These are phyloP conservation scores for Ascosphaera apis DNA, from an alignment of 2,329 filamentous ascomycete species.

Conservation along the genomic window DNA sequence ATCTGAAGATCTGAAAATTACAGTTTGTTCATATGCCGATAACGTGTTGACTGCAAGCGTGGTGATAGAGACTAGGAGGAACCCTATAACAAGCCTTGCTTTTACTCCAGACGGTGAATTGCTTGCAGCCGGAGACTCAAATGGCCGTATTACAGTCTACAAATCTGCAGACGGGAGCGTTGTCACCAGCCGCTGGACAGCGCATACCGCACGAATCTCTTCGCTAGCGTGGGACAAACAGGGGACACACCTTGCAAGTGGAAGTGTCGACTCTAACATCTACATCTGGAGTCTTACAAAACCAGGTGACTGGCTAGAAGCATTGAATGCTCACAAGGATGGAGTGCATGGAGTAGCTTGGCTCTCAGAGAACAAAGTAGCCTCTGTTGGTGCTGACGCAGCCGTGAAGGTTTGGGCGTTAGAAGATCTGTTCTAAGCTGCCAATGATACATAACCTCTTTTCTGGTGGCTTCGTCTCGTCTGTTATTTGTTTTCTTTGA, in stretches of 20 bases:
- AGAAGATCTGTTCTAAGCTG: constrained; percentile 16
- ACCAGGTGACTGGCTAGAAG: constrained; percentile 66
- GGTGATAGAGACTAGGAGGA: constrained; percentile 43
- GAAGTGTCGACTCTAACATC: constrained; percentile 73
- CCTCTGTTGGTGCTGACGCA: constrained; percentile 67
- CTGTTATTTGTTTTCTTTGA: too few species aligned
- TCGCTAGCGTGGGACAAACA: constrained; percentile 54
- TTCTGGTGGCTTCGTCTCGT: too few species aligned
- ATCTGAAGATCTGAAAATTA: constrained; percentile 47
- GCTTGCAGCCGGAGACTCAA: constrained; percentile 60
- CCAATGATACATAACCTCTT: not conserved
- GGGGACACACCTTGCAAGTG: constrained; percentile 59
- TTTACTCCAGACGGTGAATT: constrained; percentile 60
- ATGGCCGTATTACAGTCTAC: constrained; percentile 76
- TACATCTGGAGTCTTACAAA: constrained; percentile 74
- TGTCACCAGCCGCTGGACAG: constrained; percentile 57
- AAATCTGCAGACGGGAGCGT: constrained; percentile 42
- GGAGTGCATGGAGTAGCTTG: constrained; percentile 76
- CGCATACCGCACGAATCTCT: constrained; percentile 45
- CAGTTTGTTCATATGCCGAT: constrained; percentile 44
- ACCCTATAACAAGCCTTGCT: constrained; percentile 53
- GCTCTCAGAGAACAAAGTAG: constrained; percentile 45
- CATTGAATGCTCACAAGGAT: constrained; percentile 80
- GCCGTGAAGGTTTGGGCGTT: constrained; percentile 75
- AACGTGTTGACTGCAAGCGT: constrained; percentile 32